Evolutionary conservation across 1,284 basidiomycete species (phyloP), one percentile per base, ranked within the genome.

Genomic region (Mixia osmundae): DNA sequence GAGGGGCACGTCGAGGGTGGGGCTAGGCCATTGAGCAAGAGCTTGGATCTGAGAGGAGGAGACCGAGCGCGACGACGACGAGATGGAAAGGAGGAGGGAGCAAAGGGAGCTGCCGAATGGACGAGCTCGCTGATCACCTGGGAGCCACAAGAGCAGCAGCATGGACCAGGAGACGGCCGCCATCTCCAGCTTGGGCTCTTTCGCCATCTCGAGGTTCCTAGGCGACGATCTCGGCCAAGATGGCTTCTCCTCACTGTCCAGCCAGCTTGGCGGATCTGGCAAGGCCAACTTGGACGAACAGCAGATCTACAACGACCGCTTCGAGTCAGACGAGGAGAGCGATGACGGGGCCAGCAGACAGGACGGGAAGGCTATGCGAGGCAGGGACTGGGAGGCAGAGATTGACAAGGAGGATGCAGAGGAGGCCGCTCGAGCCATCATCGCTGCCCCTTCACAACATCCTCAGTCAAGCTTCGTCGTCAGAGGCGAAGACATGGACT

Each of bases 401-500:
- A 14, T 14, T 9, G 6, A 33, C 9, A 20, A 15, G 12, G 31
- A 33, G 14, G n/a, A 34, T 7, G 31, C 16, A 5, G 25, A 24
- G 22, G 24, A 34, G 11, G 33, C 8, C 4, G 22, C 12, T 8
- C 23, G 12, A 24, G 33, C 15, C 23, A 25, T 24, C 4, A 34
- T 34, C 24, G 10, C 33, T 24, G 33, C 25, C 8, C 21, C 23
- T 6, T 24, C 22, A 4, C 14, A 34, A 25, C 23, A 34, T 14
- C 28, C 28, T 16, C 9, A 30, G 16, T 19, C 9, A 33, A 22
- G 16, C 14, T 33, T 15, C 8, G n/a, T n/a, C n/a, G n/a, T n/a
- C n/a, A n/a, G 14, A 21, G 31, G 31, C 31, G 31, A 33, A 22
- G 31, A 33, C 20, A n/a, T n/a, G n/a, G 31, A 33, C 9, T 30